Base-by-base conservation (phyloP, 768 basidiomycete genomes). In the Leccinum olivaceopallidum region DNA sequence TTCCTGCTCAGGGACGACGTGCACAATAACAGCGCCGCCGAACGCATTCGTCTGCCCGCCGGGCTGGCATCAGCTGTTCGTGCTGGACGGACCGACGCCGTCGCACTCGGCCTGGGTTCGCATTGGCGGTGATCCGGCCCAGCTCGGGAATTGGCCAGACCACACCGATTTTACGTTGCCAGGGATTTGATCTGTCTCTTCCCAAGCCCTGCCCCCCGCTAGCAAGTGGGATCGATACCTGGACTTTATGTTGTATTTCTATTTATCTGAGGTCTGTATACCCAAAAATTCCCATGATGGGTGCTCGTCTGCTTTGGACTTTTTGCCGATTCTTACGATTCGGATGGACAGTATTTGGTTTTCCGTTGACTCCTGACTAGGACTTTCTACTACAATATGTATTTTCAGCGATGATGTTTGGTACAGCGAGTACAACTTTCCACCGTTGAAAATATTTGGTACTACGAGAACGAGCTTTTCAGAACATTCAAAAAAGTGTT, bases 21-120 rank as follows among this genome's bases (percentile, higher is more conserved):
- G 95, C 67, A 88, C 86, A 6, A 87, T 97, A 66, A 83, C 84
- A 6, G 87, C 90, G 0, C 92, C 91, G 10, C 90, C 90, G 0
- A 86, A 90, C 65, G 75, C 82, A 9, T 76, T 76, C 63, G 77
- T 92, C 10, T 84, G 83, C 18, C 90, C 91, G 16, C 91, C 90
- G 0, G 88, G 85, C 5, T 92, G 90, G 86, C 83, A 86, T 58
- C 87, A 89, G 69, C 67, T 93, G 10, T 93, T 88, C 69, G 78
- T 93, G 51, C 77, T 93, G 30, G 90, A 92, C 56, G 89, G 89
- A 1, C 86, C 89, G 30, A 90, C 89, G 4, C 91, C 92, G 4
- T 90, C 88, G 26, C 82, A 85, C 63, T 88, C 89, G 18, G 73
- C 78, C 12, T 90, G 88, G 85, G 83, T 94, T 13, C 83, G 90